phyloP scores from a whole-genome alignment of 768 basidiomycete species.

The Mycena albidolilacea region DNA sequence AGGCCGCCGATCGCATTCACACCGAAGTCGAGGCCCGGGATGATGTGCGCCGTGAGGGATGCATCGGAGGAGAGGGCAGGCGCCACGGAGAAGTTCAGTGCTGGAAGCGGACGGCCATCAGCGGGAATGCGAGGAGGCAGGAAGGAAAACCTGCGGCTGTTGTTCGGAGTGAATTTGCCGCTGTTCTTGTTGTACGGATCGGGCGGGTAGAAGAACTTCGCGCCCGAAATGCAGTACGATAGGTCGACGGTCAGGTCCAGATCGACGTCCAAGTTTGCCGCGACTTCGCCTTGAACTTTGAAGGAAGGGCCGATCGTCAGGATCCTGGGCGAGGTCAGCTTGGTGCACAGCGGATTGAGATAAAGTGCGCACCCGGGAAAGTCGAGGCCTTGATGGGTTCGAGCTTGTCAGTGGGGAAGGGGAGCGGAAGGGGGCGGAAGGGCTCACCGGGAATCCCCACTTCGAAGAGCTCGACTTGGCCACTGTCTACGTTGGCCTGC shows the following conservation, averaged over 20 bases:
- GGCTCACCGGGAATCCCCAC: slow-evolving; percentile 49
- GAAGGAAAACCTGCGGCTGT: slow-evolving; percentile 46
- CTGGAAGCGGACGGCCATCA: slow-evolving; percentile 31
- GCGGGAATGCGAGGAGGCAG: neutral
- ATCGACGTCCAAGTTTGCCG: slow-evolving; percentile 49
- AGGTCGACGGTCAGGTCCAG: slow-evolving; percentile 52
- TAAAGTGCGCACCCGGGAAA: slow-evolving; percentile 51
- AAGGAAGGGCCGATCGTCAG: slow-evolving; percentile 57
- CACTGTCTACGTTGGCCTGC: slow-evolving; percentile 49
- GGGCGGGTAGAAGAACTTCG: slow-evolving; percentile 57
- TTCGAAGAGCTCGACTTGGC: slow-evolving; percentile 46
- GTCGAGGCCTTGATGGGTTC: slow-evolving; percentile 16
- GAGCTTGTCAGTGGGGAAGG: neutral
- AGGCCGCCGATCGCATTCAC: slow-evolving; percentile 42
- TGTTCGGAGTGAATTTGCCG: slow-evolving; percentile 46
- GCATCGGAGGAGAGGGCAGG: slow-evolving; percentile 48
- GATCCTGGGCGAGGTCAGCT: slow-evolving; percentile 45
- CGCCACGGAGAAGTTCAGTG: slow-evolving; percentile 52
- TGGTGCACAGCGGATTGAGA: neutral
- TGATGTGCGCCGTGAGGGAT: slow-evolving; percentile 53
- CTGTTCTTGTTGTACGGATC: slow-evolving; percentile 38
- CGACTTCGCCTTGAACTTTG: slow-evolving; percentile 49
- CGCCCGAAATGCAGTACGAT: slow-evolving; percentile 49
- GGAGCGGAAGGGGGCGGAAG: neutral
- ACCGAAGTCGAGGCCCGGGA: slow-evolving; percentile 53